Base-by-base conservation (phyloP, 176 grass and related monocot genomes). In the Lolium multiflorum region DNA sequence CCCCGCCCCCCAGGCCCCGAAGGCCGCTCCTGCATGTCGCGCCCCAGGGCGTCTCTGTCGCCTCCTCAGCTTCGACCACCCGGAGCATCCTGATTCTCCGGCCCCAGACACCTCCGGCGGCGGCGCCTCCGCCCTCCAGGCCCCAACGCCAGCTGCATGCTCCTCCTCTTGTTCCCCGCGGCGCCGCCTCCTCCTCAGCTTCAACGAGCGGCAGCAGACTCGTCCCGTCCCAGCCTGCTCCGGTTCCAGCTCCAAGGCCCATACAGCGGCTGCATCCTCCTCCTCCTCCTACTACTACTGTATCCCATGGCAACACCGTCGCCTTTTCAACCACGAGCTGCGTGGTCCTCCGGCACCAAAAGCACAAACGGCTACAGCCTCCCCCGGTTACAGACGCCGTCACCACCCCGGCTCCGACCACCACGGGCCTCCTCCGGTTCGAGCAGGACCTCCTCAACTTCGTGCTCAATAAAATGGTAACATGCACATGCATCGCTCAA, bases 391-490 rank as follows among this genome's bases (percentile, higher is more conserved):
- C 13, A 49, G 13, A 15, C 70, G n/a, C 70, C n/a, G 43, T 49
- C 21, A 25, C 46, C 21, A 9, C 71, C 14, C 16, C 71, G 48
- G 15, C 13, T 51, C 22, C 13, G 71, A 50, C 71, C 7, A 51
- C 22, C 11, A 26, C 11, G 43, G 14, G 71, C 22, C 71, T 74
- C 46, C 46, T 50, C 46, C 46, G 71, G 13, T 74, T 74, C 22
- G 71, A 74, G 71, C 46, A 74, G 14, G 71, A 74, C 71, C 71
- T 74, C 47, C 71, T 74, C 46, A 51, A 51, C 71, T 74, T 74
- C 46, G 46, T 28, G 22, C 71, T 50, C 71, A 74, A 44, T 49
- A 74, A 74, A 74, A 74, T 74, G 71, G 71, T 51, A 74, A 74
- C 44, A 48, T 50, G 46, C 66, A 71, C 20, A 21, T 48, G 46